phyloP scores from a whole-genome alignment of 2,329 filamentous ascomycete genomes.

The Exophiala mesophila region DNA sequence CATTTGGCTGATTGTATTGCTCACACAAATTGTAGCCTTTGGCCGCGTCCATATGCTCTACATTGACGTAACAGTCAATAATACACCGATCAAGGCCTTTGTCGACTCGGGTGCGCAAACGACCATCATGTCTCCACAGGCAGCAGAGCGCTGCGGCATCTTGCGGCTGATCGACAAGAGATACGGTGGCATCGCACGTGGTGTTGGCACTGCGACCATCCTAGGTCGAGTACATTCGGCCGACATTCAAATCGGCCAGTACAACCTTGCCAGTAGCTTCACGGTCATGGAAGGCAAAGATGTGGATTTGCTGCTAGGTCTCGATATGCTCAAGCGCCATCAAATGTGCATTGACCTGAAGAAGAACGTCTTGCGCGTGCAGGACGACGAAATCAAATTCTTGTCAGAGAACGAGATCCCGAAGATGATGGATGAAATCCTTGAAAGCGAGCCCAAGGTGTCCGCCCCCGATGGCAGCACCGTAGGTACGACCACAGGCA shows the following conservation, averaged over 20 bases:
- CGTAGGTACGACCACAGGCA: conserved; percentile 78
- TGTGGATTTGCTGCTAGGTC: conserved; percentile 83
- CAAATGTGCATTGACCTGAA: conserved; percentile 87
- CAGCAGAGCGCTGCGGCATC: conserved; percentile 87
- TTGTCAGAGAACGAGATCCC: conserved; percentile 90
- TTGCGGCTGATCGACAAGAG: conserved; percentile 92
- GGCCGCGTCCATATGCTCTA: conserved; percentile 95
- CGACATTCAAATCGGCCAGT: conserved; percentile 84
- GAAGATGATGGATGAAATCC: conserved; percentile 65
- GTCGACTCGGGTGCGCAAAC: conserved; percentile 97
- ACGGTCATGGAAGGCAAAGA: conserved; percentile 99
- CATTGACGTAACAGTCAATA: conserved; percentile 91
- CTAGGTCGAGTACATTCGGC: conserved; percentile 93
- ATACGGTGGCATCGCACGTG: conserved; percentile 85
- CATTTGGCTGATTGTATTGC: conserved; percentile 1
- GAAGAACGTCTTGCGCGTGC: conserved; percentile 79
- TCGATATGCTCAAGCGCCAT: conserved; percentile 96
- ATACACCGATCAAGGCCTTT: conserved; percentile 85
- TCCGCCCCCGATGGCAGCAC: conserved; percentile 82
- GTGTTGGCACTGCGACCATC: conserved; percentile 90
- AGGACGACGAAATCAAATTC: conserved; percentile 82
- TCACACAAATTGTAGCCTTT: conserved; percentile 46
- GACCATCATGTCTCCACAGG: conserved; percentile 96
- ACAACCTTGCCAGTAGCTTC: conserved; percentile 88
- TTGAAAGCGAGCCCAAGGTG: conserved; percentile 75